Conservation (phyloP, 495 filamentous ascomycete species). For the Penicillium lividum region DNA sequence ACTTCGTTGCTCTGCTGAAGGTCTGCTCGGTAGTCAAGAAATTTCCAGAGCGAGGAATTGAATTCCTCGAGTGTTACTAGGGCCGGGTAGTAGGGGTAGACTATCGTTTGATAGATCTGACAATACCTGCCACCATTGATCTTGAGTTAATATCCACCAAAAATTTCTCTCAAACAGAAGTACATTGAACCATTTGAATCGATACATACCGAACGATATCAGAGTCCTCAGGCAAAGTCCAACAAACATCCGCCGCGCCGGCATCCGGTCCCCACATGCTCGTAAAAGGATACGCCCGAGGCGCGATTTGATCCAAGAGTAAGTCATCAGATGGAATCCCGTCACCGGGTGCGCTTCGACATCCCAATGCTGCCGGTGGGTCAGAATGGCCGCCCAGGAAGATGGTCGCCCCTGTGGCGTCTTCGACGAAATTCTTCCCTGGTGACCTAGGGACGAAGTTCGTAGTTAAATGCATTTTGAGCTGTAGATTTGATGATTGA, state of each 20-base stretch:
- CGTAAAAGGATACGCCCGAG: conserved; percentile 29
- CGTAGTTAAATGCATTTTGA: neutral
- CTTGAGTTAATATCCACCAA: too few species aligned
- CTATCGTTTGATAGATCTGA: conserved; percentile 25
- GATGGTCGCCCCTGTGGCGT: conserved; percentile 30
- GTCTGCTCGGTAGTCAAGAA: conserved; percentile 19
- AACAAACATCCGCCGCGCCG: conserved; percentile 19
- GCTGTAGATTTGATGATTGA: neutral
- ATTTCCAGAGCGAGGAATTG: conserved; percentile 19
- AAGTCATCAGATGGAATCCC: conserved; percentile 7
- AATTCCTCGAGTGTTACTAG: conserved; percentile 23
- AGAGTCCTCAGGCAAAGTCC: conserved; percentile 28
- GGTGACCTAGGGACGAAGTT: conserved; percentile 9
- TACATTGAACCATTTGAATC: neutral
- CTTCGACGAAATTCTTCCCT: conserved; percentile 25
- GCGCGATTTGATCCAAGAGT: conserved; percentile 25
- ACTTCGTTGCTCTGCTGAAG: neutral
- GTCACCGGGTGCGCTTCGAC: conserved; percentile 14
- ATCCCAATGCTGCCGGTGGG: conserved; percentile 20
- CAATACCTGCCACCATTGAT: conserved; percentile 20
- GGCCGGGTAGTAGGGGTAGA: conserved; percentile 27
- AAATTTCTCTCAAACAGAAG: too few species aligned
- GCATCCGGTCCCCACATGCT: conserved; percentile 27
- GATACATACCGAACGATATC: conserved; percentile 25
- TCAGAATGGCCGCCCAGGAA: conserved; percentile 29